These are phyloP conservation scores for Hypoxylon rubiginosum DNA, from an alignment of 2,329 filamentous ascomycete genomes.

Conservation along the genomic window DNA sequence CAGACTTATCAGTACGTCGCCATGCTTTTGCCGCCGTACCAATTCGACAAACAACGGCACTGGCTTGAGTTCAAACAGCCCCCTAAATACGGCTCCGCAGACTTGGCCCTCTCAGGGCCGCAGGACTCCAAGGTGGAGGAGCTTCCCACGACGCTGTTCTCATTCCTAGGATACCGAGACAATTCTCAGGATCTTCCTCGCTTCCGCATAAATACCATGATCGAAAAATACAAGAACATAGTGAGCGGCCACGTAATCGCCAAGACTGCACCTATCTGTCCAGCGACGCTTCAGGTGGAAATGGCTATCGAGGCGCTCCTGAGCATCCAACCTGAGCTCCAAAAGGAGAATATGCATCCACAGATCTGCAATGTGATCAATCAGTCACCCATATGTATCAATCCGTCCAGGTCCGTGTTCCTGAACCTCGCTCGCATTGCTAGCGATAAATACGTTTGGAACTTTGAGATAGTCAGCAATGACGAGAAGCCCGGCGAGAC, in stretches of 20 bases:
- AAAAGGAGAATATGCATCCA: slow-evolving; percentile 40
- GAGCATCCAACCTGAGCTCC: slow-evolving; percentile 7
- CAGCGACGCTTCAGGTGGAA: neutral
- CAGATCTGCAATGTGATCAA: slow-evolving; percentile 11
- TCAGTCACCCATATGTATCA: slow-evolving; percentile 8
- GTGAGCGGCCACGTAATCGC: neutral
- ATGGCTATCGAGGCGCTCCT: slow-evolving; percentile 22
- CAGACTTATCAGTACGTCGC: slow-evolving; percentile 9
- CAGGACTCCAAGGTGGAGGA: neutral
- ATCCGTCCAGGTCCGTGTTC: slow-evolving; percentile 7
- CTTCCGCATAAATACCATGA: slow-evolving; percentile 1
- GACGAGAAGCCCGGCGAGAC: slow-evolving; percentile 10
- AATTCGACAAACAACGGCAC: slow-evolving; percentile 3
- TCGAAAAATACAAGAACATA: neutral
- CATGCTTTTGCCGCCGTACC: neutral
- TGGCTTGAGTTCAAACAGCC: slow-evolving; percentile 4
- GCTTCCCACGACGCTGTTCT: slow-evolving; percentile 1
- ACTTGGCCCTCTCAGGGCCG: neutral
- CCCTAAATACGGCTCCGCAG: neutral
- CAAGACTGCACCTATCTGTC: neutral
- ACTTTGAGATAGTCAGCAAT: slow-evolving; percentile 12
- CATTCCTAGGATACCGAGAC: slow-evolving; percentile 2
- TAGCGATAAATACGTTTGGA: slow-evolving; percentile 2
- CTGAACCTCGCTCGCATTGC: slow-evolving; percentile 31
- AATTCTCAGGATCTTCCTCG: neutral